Evolutionary conservation across 2,329 filamentous ascomycete species (phyloP).

Genomic region (Claviceps sp.): DNA sequence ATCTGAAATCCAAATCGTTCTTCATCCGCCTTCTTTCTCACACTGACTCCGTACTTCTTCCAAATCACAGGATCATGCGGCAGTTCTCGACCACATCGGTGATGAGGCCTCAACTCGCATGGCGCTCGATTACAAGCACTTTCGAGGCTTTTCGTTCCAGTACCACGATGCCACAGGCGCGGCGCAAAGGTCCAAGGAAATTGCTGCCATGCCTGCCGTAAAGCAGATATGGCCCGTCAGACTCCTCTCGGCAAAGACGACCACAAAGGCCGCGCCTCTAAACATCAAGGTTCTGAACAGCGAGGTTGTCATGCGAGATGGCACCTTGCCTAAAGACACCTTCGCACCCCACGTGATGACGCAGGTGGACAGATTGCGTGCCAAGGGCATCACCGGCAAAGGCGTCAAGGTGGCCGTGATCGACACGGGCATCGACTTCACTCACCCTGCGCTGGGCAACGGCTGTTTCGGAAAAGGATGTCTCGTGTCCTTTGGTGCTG

Average conservation of each 20-base stretch:
- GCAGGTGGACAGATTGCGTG: constrained; percentile 39
- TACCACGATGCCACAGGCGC: constrained; percentile 32
- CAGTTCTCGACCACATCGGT: constrained; percentile 1
- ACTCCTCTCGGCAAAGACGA: constrained; percentile 26
- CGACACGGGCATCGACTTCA: constrained; percentile 47
- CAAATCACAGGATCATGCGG: constrained; percentile 1
- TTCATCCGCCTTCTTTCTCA: too few species aligned
- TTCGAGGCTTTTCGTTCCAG: constrained; percentile 41
- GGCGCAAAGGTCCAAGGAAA: constrained; percentile 26
- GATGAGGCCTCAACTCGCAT: constrained; percentile 26
- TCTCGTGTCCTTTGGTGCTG: constrained; percentile 29
- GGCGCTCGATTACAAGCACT: constrained; percentile 35
- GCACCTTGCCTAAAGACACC: constrained; percentile 14
- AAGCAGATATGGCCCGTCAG: constrained; percentile 37
- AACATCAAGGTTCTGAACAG: constrained; percentile 12
- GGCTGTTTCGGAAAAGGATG: constrained; percentile 30
- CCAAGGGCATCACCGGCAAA: constrained; percentile 34
- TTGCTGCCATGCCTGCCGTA: constrained; percentile 29
- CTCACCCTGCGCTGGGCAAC: constrained; percentile 43
- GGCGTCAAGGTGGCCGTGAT: constrained; percentile 40
- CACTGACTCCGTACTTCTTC: too few species aligned
- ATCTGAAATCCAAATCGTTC: not conserved
- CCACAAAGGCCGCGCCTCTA: constrained; percentile 28
- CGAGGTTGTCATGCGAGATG: constrained; percentile 9
- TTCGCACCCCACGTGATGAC: constrained; percentile 41